A percentile compares a stretch with the other conserved stretches of the same genome.
These are phyloP conservation scores for Acanthamoeba culbertsoni DNA, from an alignment of 208 protist species.

Conservation along the genomic window DNA sequence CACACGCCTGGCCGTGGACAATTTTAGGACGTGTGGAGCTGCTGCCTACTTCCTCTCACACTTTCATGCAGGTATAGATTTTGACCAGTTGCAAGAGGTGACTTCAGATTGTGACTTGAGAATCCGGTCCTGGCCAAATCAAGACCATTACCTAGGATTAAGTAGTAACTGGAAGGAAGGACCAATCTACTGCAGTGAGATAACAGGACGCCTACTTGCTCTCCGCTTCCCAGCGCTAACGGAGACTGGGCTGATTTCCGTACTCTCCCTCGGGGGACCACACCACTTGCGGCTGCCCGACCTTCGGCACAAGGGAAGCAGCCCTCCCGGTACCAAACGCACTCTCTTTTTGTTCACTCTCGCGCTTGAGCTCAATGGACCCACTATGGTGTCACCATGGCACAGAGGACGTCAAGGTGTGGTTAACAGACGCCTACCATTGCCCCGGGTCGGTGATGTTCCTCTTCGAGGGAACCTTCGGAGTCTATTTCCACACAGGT, in stretches of 20 bases:
- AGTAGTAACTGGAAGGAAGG: not conserved
- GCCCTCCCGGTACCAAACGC: not conserved
- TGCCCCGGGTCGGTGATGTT: not conserved
- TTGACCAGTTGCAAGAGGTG: no score
- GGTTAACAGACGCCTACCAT: not conserved
- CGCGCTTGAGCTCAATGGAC: no score
- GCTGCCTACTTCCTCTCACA: not conserved
- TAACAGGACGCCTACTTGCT: not conserved
- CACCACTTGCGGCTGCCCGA: not conserved
- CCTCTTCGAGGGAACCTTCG: not conserved
- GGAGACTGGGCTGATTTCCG: not conserved
- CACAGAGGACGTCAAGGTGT: not conserved
- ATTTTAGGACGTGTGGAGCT: not conserved
- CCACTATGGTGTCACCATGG: not conserved
- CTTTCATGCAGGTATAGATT: not conserved
- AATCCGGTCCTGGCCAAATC: no score
- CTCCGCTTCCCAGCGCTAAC: not conserved
- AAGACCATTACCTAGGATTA: not conserved
- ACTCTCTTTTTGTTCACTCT: not conserved
- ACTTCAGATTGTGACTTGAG: no score
- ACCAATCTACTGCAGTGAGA: not conserved
- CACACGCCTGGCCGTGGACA: not conserved
- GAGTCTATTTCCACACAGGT: not conserved
- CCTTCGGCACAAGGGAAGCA: not conserved
- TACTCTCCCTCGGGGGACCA: not conserved